phyloP scores from a whole-genome alignment of 1,139 yeast genomes.

The Zygosaccharomyces pseudobailii region DNA sequence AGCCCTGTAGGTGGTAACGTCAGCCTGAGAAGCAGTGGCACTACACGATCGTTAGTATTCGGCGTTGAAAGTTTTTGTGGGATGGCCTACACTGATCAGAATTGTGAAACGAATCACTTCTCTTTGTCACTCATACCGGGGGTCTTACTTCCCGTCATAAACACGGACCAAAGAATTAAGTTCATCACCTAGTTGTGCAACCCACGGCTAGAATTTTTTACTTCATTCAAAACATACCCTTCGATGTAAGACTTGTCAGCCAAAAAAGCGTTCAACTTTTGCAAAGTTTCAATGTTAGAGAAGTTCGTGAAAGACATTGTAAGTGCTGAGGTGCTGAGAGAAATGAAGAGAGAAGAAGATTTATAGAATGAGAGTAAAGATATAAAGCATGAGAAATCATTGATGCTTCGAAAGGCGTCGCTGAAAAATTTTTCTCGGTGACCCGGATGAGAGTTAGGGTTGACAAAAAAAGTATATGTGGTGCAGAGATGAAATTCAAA shows the following conservation, averaged over 20 bases:
- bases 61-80: slow-evolving; percentile 25
- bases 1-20: slow-evolving; percentile 89
- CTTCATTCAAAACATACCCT: slow-evolving; percentile 58
- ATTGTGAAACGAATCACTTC: slow-evolving; percentile 16
- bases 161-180: slow-evolving; percentile 81
- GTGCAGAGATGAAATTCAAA: neutral
- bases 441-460: slow-evolving; percentile 6
- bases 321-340: slow-evolving; percentile 9
- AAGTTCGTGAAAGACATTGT: slow-evolving; percentile 73
- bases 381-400: neutral
- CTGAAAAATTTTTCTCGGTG: slow-evolving; percentile 3
- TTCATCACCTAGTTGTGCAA: slow-evolving; percentile 50
- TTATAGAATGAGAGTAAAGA: neutral
- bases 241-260: slow-evolving; percentile 90
- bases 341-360: neutral
- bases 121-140: slow-evolving; percentile 70
- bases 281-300: slow-evolving; percentile 75
- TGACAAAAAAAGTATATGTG: neutral
- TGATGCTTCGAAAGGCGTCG: slow-evolving; percentile 3
- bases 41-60: slow-evolving; percentile 36
- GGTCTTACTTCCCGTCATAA: slow-evolving; percentile 93
- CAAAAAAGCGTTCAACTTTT: slow-evolving; percentile 81
- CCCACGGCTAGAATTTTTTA: neutral
- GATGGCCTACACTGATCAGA: slow-evolving; percentile 14
- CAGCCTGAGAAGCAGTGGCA: slow-evolving; percentile 89